Percentiles rank a stretch among this genome's conserved stretches.
Evolutionary conservation across 495 filamentous ascomycete species (phyloP).

Genomic region (Pyrenula aspistea): DNA sequence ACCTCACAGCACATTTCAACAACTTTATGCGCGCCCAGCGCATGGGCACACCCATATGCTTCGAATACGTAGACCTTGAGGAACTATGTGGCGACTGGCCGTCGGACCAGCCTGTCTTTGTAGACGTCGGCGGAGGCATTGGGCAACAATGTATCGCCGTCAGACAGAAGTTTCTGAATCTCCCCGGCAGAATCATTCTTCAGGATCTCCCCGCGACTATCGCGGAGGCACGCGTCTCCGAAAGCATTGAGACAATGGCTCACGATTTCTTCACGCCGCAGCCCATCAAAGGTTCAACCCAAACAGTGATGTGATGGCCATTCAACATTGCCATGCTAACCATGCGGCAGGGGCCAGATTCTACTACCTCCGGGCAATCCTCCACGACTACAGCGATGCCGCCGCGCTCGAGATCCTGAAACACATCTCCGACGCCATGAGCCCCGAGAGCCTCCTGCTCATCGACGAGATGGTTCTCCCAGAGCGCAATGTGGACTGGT

Average conservation of each 20-base stretch:
- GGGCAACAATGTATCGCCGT: constrained; percentile 39
- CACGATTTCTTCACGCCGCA: no score
- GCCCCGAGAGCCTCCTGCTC: constrained; percentile 17
- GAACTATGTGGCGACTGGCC: constrained; percentile 5
- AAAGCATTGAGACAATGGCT: constrained; percentile 30
- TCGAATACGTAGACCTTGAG: constrained; percentile 15
- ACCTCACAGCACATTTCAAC: constrained; percentile 24
- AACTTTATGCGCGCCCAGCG: constrained; percentile 21
- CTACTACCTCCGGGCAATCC: constrained; percentile 33
- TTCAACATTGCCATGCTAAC: constrained; percentile 1
- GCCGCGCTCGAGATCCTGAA: constrained; percentile 22
- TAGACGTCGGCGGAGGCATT: constrained; percentile 41
- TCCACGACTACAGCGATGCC: constrained; percentile 38
- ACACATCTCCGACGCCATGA: constrained; percentile 17
- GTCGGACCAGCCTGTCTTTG: constrained; percentile 20
- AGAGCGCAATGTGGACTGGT: constrained; percentile 18
- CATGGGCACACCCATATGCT: constrained; percentile 17
- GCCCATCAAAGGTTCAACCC: constrained; percentile 30
- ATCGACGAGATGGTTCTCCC: constrained; percentile 27
- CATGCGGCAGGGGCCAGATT: constrained; percentile 21
- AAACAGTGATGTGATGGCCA: background rate
- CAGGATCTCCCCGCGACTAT: constrained; percentile 39
- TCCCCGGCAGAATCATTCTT: constrained; percentile 33
- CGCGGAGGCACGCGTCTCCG: constrained; percentile 17
- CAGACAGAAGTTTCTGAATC: constrained; percentile 24